phyloP scores from a whole-genome alignment of 169 alveolate species.

The Amoebophrya sp. region DNA sequence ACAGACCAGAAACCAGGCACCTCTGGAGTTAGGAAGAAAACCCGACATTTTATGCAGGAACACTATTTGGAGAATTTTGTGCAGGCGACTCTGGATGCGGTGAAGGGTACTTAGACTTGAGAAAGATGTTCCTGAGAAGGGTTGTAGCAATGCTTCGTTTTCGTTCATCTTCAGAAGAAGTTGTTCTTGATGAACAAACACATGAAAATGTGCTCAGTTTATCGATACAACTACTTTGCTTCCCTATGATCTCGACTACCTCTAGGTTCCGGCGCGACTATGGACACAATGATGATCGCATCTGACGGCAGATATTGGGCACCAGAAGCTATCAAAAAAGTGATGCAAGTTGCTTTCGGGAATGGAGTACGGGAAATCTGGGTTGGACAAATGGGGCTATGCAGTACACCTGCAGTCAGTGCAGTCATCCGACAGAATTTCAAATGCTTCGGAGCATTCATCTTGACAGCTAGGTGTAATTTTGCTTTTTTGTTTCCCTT shows the following conservation, averaged over 20 bases:
- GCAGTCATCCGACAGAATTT: slow-evolving; percentile 74
- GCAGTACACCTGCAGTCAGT: slow-evolving; percentile 88
- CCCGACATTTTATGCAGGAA: slow-evolving; percentile 47
- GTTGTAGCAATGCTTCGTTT: too few species aligned
- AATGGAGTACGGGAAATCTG: slow-evolving; percentile 52
- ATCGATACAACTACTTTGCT: not conserved
- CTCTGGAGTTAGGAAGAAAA: slow-evolving; percentile 54
- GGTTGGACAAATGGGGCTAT: slow-evolving; percentile 69
- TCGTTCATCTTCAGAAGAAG: not conserved
- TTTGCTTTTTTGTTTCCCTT: too few species aligned
- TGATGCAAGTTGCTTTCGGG: slow-evolving; percentile 49
- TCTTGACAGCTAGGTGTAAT: slow-evolving; percentile 88
- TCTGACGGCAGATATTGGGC: slow-evolving; percentile 55
- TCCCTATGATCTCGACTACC: slow-evolving; percentile 39
- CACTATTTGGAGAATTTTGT: slow-evolving; percentile 52
- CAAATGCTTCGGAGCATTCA: slow-evolving; percentile 80
- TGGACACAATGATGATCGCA: slow-evolving; percentile 47
- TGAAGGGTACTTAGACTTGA: too few species aligned
- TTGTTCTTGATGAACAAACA: not conserved
- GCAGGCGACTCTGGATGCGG: slow-evolving; percentile 45
- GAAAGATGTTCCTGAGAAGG: not conserved
- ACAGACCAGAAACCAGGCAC: slow-evolving; percentile 55
- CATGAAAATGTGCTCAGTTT: too few species aligned
- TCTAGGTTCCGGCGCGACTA: slow-evolving; percentile 31
- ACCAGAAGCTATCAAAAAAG: slow-evolving; percentile 47